Evolutionary conservation across 441 rosid genomes (phyloP).

Genomic region (Populus hybrid): DNA sequence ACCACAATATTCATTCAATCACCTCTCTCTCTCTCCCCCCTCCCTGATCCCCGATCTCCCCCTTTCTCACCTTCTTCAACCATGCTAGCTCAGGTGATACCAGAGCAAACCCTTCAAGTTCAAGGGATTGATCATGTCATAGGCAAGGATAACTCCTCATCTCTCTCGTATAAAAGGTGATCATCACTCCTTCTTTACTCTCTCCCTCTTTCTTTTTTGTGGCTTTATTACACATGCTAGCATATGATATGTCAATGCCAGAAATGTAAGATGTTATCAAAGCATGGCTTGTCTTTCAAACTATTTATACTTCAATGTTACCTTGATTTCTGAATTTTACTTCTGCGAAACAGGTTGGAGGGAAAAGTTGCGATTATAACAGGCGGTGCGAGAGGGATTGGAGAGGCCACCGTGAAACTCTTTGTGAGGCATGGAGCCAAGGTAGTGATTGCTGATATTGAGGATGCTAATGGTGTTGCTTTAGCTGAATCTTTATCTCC

Average conservation of each 20-base stretch:
- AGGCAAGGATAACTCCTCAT: not conserved
- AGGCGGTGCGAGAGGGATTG: slow-evolving; percentile 87
- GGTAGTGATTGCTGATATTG: slow-evolving; percentile 22
- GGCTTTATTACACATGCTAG: too few species aligned
- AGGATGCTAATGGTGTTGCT: slow-evolving; percentile 9
- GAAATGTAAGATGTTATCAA: not conserved
- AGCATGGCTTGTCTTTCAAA: too few species aligned
- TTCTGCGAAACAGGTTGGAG: slow-evolving; percentile 46
- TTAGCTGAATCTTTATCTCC: slow-evolving; percentile 1
- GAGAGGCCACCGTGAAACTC: slow-evolving; percentile 62
- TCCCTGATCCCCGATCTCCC: not conserved
- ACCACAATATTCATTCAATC: not conserved
- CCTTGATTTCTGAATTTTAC: not conserved
- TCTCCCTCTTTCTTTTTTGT: too few species aligned
- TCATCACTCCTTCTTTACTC: not conserved
- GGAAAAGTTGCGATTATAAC: slow-evolving; percentile 78
- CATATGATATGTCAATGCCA: not conserved
- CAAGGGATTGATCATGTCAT: slow-evolving; percentile 2
- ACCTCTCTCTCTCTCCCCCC: not conserved
- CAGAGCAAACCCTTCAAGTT: slow-evolving; percentile 46
- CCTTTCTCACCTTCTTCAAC: not conserved
- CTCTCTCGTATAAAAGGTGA: not conserved
- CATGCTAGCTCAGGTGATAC: slow-evolving; percentile 57
- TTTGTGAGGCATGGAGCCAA: slow-evolving; percentile 28
- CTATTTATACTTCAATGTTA: too few species aligned